Base-by-base conservation (phyloP, 1,284 basidiomycete species). In the Acaromyces ingoldii region DNA sequence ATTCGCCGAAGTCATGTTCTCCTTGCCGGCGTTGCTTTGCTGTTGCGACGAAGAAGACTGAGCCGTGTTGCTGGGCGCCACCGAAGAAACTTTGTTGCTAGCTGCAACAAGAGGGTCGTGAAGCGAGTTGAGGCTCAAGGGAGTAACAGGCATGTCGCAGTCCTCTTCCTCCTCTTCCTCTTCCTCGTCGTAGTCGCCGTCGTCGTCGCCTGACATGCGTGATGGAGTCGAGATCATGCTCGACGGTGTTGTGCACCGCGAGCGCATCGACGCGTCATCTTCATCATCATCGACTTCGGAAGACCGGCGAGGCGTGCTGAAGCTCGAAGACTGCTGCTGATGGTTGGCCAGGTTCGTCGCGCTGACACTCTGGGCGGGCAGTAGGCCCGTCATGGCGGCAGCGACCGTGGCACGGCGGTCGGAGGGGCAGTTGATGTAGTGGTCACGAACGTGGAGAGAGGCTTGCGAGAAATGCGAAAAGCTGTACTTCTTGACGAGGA, bases 401-500 rank as follows among this genome's bases (percentile, higher is more conserved):
- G 34, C 17, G 24, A 41, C 36, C 51, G 19, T 31, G 17, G n/a
- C 22, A 19, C 26, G 11, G 22, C 29, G 19, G 26, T 13, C 25
- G 33, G 10, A 17, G 22, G 22, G 19, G 38, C 22, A 37, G 24
- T 13, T 28, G 11, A 26, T 39, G 74, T 97, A 99, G 79, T 86
- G 92, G 72, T 96, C 89, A 53, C 91, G 84, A 55, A 91, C 89
- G 69, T 89, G 82, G 15, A 87, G 89, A 28, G 95, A 92, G 0
- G 91, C 90, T 77, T 90, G 89, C 46, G 88, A 90, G 79, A 92
- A 97, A 79, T 91, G 91, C 26, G 85, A 84, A 68, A 89, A 91
- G 10, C 91, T 89, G 80, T 98, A 98, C 80, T 99, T 98, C 81
- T 93, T 91, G 76, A 96, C 84, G 68, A 98, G 80, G 30, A 89